These are phyloP conservation scores for Neltuma alba DNA, from an alignment of 306 rosid genomes.

Conservation along the genomic window DNA sequence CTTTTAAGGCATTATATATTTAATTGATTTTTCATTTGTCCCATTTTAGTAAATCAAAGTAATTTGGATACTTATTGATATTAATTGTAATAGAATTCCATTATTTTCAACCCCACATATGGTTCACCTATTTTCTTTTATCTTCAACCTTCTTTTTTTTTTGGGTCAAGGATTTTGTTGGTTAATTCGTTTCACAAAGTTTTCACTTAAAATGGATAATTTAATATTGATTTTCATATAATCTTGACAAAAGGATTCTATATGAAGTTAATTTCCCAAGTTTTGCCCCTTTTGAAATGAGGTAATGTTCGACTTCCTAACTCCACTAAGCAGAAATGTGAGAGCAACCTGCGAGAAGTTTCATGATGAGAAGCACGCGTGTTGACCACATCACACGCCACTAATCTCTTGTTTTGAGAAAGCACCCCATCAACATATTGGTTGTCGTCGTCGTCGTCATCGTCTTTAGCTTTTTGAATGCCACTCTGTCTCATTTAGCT, in stretches of 20 bases:
- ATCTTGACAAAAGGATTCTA: background rate
- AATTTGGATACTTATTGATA: no score
- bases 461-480: background rate
- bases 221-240: background rate
- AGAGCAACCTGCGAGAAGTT: conserved; percentile 33
- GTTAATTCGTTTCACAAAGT: no score
- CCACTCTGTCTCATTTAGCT: conserved; percentile 6
- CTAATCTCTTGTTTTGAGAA: conserved; percentile 27
- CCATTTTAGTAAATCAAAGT: no score
- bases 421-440: background rate
- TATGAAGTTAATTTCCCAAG: background rate
- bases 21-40: no score
- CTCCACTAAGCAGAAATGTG: conserved; percentile 37
- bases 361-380: conserved; percentile 41
- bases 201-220: no score
- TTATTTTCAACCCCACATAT: no score
- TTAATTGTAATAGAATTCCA: no score
- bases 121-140: no score
- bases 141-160: no score
- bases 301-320: conserved; percentile 28
- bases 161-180: no score
- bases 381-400: conserved; percentile 46
- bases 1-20: background rate
- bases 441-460: background rate
- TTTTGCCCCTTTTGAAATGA: conserved; percentile 7